These are phyloP conservation scores for Vanrija pseudolonga DNA, from an alignment of 1,284 basidiomycete species.

Conservation along the genomic window DNA sequence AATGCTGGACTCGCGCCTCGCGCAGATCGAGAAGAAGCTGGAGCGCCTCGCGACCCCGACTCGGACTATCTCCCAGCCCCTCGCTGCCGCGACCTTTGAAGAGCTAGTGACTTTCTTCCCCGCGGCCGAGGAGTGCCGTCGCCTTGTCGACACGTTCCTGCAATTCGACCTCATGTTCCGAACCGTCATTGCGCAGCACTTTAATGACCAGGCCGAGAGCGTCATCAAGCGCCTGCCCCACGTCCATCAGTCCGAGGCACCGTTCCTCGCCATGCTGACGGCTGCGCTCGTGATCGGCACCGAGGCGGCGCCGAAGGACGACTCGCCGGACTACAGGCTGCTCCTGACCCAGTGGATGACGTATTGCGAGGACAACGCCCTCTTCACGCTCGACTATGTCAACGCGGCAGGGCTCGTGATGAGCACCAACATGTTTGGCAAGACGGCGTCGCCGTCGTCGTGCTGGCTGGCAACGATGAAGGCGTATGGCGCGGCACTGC, in stretches of 20 bases:
- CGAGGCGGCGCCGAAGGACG: neutral
- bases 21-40: too few relatives aligned
- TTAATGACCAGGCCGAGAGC: neutral
- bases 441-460: neutral
- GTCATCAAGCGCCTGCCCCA: neutral
- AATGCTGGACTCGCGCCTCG: too few relatives aligned
- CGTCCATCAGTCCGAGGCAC: neutral
- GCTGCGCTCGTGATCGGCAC: neutral
- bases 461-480: neutral
- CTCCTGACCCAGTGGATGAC: too few relatives aligned
- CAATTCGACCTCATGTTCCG: conserved; percentile 2
- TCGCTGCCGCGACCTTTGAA: neutral
- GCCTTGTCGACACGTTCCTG: neutral
- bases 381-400: neutral
- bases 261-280: neutral
- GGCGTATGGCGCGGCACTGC: conserved; percentile 2
- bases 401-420: neutral
- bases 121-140: neutral
- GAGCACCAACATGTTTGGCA: neutral
- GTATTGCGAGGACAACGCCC: neutral
- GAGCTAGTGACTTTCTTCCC: neutral
- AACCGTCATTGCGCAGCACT: neutral
- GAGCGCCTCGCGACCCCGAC: too few relatives aligned
- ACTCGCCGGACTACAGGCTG: neutral
- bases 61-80: neutral